These are phyloP conservation scores for Septoria linicola DNA, from an alignment of 2,329 filamentous ascomycete species.

Conservation along the genomic window DNA sequence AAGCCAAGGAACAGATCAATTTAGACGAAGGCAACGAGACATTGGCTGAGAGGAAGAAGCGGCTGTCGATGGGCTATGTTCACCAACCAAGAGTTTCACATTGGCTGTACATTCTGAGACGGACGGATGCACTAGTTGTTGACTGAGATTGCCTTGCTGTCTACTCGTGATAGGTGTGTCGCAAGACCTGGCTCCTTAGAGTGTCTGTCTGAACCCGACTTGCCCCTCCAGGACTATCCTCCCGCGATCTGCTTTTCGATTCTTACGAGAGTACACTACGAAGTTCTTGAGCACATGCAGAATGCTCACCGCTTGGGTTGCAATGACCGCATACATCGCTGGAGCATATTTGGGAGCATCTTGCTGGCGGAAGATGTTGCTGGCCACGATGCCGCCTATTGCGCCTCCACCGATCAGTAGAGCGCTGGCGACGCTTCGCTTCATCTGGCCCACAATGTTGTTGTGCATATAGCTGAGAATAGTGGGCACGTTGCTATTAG, in stretches of 20 bases:
- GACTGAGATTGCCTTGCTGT: conserved; percentile 13
- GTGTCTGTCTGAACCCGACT: conserved; percentile 30
- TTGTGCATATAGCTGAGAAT: conserved; percentile 78
- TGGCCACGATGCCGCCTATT: conserved; percentile 73
- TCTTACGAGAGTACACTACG: conserved; percentile 31
- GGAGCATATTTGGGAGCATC: conserved; percentile 34
- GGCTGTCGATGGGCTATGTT: conserved; percentile 24
- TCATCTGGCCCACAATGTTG: conserved; percentile 85
- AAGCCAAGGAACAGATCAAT: conserved; percentile 35
- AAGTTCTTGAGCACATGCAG: conserved; percentile 28
- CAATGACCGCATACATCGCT: conserved; percentile 25
- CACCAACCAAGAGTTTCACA: conserved; percentile 41
- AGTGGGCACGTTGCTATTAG: conserved; percentile 72
- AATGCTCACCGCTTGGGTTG: conserved; percentile 25
- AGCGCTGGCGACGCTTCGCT: conserved; percentile 73
- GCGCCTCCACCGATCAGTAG: conserved; percentile 72
- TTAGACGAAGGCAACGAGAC: conserved; percentile 26
- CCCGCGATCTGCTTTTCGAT: conserved; percentile 42
- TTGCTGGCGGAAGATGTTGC: conserved; percentile 64
- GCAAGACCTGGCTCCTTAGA: not conserved
- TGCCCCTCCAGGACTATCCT: conserved; percentile 43
- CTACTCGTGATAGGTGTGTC: not conserved
- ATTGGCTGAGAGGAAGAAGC: conserved; percentile 30
- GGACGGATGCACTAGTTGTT: conserved; percentile 34
- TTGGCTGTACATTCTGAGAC: conserved; percentile 42